These are phyloP conservation scores for Cocos nucifera DNA, from an alignment of 176 grass and related monocot species.

Conservation along the genomic window DNA sequence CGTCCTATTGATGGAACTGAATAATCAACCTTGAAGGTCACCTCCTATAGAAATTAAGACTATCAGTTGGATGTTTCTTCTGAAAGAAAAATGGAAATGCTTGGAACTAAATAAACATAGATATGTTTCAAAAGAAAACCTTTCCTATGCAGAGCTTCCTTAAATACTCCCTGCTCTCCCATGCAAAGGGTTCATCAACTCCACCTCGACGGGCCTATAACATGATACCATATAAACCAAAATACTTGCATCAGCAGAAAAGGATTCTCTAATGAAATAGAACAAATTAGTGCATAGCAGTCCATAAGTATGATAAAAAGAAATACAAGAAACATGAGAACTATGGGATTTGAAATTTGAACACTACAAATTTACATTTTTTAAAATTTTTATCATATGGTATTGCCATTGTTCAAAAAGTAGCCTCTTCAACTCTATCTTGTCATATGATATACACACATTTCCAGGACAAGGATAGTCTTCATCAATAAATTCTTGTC, in stretches of 20 bases:
- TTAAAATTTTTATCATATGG: too few species aligned
- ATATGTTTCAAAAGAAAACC: slow-evolving; percentile 25
- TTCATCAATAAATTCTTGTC: too few species aligned
- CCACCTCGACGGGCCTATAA: slow-evolving; percentile 74
- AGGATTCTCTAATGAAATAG: too few species aligned
- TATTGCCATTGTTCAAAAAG: too few species aligned
- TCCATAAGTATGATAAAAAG: too few species aligned
- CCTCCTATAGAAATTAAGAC: slow-evolving; percentile 40
- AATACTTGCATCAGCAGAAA: neutral
- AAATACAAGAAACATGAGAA: too few species aligned
- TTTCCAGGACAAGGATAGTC: too few species aligned
- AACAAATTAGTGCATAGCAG: too few species aligned
- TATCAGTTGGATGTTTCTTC: neutral
- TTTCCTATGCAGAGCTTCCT: slow-evolving; percentile 86
- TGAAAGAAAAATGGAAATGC: neutral
- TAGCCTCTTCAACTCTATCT: too few species aligned
- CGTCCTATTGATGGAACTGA: slow-evolving; percentile 73
- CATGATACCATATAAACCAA: slow-evolving; percentile 3
- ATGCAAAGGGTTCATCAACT: slow-evolving; percentile 94
- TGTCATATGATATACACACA: too few species aligned
- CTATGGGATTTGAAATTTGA: too few species aligned
- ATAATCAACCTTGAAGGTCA: slow-evolving; percentile 87
- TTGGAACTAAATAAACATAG: neutral
- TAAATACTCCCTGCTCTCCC: slow-evolving; percentile 84
- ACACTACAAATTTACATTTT: too few species aligned